Conservation (phyloP, 108 stramenopile genomes). For the Cyclotella baltica region DNA sequence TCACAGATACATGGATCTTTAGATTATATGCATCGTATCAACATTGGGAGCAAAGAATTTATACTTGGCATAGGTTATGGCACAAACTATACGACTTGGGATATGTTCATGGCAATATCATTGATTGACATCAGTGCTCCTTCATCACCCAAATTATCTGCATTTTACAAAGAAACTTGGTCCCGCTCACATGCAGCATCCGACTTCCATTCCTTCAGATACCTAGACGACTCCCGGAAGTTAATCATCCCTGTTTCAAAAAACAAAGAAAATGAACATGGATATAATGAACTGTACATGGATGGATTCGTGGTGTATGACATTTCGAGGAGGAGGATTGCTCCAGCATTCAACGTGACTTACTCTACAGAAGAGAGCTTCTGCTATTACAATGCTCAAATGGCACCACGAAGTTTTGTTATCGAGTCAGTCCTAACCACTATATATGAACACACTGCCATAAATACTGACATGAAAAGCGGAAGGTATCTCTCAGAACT, state of each 20-base stretch:
- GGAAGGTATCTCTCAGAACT: not conserved
- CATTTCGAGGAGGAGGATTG: not conserved
- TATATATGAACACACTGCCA: not conserved
- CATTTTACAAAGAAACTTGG: not conserved
- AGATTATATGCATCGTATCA: conserved; percentile 4
- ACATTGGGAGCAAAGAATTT: not conserved
- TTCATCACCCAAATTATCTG: conserved; percentile 11
- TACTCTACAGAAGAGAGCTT: not conserved
- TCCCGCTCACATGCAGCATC: not conserved
- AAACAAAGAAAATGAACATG: conserved; percentile 6
- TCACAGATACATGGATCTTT: not conserved
- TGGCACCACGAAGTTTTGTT: conserved; percentile 4
- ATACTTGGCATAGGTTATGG: conserved; percentile 15
- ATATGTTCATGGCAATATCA: not conserved
- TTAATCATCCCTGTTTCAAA: conserved; percentile 1
- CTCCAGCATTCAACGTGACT: not conserved
- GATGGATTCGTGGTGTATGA: conserved; percentile 9
- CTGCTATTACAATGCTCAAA: not conserved
- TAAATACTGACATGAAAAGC: not conserved
- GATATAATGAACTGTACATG: not conserved
- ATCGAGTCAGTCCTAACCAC: conserved; percentile 2
- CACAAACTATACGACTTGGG: not conserved
- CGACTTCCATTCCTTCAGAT: not conserved
- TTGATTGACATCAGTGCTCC: conserved; percentile 14
- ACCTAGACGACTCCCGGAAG: not conserved